phyloP scores from a whole-genome alignment of 2,329 filamentous ascomycete genomes.

The Periconia sp. region DNA sequence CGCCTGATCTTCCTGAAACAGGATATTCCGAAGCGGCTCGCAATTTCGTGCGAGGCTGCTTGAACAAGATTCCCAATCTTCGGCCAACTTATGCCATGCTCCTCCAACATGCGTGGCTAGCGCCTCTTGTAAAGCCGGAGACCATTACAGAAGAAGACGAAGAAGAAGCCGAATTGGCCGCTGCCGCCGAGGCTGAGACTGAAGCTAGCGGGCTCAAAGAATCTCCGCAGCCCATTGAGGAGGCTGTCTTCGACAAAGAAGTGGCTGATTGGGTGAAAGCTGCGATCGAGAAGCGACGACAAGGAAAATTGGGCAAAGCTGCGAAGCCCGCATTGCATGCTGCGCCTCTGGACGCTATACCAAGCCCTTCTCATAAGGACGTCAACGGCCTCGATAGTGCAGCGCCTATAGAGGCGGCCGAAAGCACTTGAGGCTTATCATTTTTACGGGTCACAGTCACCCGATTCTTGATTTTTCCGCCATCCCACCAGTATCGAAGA shows the following conservation, averaged over 20 bases:
- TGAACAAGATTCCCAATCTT: slow-evolving; percentile 90
- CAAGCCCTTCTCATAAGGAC: slow-evolving; percentile 40
- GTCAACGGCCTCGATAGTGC: slow-evolving; percentile 29
- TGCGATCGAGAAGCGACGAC: slow-evolving; percentile 71
- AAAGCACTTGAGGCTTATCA: slow-evolving; percentile 5
- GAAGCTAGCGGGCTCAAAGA: slow-evolving; percentile 40
- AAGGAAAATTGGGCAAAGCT: slow-evolving; percentile 58
- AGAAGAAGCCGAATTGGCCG: slow-evolving; percentile 57
- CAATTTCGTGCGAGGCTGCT: slow-evolving; percentile 85
- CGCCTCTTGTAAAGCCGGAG: slow-evolving; percentile 74
- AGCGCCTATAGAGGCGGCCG: slow-evolving; percentile 22
- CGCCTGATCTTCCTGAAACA: slow-evolving; percentile 80
- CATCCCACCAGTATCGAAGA: no score
- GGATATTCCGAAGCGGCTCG: slow-evolving; percentile 80
- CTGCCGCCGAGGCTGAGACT: slow-evolving; percentile 50
- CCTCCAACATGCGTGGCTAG: slow-evolving; percentile 87
- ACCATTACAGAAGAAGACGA: slow-evolving; percentile 75
- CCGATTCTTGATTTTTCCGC: neutral
- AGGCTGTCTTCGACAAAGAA: slow-evolving; percentile 71
- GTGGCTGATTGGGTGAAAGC: slow-evolving; percentile 83
- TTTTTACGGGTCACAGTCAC: no score
- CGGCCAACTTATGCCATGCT: slow-evolving; percentile 94
- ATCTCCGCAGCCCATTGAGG: slow-evolving; percentile 30
- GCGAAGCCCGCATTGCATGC: slow-evolving; percentile 83
- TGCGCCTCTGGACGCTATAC: slow-evolving; percentile 78